Conservation (phyloP, 1,284 basidiomycete species). For the Heterobasidion annosum region DNA sequence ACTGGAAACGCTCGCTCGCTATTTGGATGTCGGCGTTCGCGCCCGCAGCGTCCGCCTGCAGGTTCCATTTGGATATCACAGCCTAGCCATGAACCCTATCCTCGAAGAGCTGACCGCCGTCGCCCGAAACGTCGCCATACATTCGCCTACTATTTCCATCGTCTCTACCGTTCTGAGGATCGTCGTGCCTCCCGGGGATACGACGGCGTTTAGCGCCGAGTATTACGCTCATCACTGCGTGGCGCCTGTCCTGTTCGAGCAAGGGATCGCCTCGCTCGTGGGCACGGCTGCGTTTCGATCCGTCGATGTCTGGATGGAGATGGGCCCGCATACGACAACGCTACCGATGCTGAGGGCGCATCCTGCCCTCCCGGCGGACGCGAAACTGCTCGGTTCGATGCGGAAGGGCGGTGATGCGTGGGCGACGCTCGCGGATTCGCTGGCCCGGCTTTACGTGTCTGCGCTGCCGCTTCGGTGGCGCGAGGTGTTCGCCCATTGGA, state of each 20-base stretch:
- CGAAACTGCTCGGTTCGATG: conserved; percentile 37
- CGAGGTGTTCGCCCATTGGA: conserved; percentile 36
- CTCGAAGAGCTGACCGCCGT: conserved; percentile 34
- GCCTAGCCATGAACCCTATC: conserved; percentile 48
- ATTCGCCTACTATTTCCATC: conserved; percentile 43
- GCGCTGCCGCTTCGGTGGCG: conserved; percentile 41
- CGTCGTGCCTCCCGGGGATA: conserved; percentile 44
- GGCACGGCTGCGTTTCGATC: conserved; percentile 17
- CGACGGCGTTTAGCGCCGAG: conserved; percentile 32
- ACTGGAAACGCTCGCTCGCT: conserved; percentile 30
- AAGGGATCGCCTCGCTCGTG: conserved; percentile 33
- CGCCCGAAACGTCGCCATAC: conserved; percentile 26
- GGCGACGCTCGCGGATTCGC: conserved; percentile 31
- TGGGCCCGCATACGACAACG: conserved; percentile 51
- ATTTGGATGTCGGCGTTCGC: conserved; percentile 26
- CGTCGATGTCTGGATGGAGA: conserved; percentile 50
- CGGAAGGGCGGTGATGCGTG: conserved; percentile 34
- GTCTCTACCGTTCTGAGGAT: conserved; percentile 49
- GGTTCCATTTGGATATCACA: conserved; percentile 60
- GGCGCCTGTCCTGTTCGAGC: conserved; percentile 50
- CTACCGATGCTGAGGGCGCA: conserved; percentile 45
- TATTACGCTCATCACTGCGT: conserved; percentile 55
- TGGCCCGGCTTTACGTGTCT: conserved; percentile 40
- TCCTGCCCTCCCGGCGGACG: conserved; percentile 20
- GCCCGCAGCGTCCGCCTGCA: conserved; percentile 34